Conservation (phyloP, 805 yeast species). For the Wickerhamiella slavikovae region DNA sequence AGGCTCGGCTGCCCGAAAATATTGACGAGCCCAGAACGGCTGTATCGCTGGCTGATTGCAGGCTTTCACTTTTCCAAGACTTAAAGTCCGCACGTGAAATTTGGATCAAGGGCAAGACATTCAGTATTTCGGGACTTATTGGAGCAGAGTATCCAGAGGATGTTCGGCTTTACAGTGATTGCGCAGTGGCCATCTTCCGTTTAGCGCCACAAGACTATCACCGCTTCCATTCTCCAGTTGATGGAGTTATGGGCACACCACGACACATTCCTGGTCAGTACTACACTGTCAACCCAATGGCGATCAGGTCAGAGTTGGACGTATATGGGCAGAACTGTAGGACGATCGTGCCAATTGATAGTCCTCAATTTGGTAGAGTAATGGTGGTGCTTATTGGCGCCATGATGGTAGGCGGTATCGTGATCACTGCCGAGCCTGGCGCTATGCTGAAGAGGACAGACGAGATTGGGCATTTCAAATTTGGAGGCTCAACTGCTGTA, state of each 20-base stretch:
- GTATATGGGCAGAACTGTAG: slow-evolving; percentile 87
- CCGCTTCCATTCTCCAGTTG: slow-evolving; percentile 75
- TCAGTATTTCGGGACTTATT: slow-evolving; percentile 44
- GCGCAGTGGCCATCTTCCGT: slow-evolving; percentile 61
- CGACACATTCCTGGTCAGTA: slow-evolving; percentile 68
- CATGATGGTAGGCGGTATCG: slow-evolving; percentile 93
- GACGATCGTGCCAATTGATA: slow-evolving; percentile 53
- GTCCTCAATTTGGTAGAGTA: slow-evolving; percentile 59
- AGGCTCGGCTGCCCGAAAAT: slow-evolving; percentile 51
- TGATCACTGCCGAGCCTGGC: slow-evolving; percentile 45
- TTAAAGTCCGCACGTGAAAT: slow-evolving; percentile 42
- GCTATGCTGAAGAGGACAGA: slow-evolving; percentile 43
- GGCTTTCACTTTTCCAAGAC: slow-evolving; percentile 49
- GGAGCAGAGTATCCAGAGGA: slow-evolving; percentile 21
- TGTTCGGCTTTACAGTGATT: slow-evolving; percentile 22
- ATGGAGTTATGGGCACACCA: slow-evolving; percentile 49
- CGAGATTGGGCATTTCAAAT: slow-evolving; percentile 84
- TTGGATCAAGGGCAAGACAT: slow-evolving; percentile 80
- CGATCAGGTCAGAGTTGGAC: slow-evolving; percentile 67
- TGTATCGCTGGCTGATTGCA: slow-evolving; percentile 72
- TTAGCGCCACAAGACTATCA: slow-evolving; percentile 96
- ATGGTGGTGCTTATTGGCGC: slow-evolving; percentile 79
- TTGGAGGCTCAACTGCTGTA: slow-evolving; percentile 84
- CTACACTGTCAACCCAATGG: slow-evolving; percentile 96
- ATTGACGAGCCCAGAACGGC: slow-evolving; percentile 27